Percentiles rank a stretch among this genome's conserved stretches.
Conservation (phyloP, 176 grass and related monocot species). For the Tillandsia leiboldiana region DNA sequence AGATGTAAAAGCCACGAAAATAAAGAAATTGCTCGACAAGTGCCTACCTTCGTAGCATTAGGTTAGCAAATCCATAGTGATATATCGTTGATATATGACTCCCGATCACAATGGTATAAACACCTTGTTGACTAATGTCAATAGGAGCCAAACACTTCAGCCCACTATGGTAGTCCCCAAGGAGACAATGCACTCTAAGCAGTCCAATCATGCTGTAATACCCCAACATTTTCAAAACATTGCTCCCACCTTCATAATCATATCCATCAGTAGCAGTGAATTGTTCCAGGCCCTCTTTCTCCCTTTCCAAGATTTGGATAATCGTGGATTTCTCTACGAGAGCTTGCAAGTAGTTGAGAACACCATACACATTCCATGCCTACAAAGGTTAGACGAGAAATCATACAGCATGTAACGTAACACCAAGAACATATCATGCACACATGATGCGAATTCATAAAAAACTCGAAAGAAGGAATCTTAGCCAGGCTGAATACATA, state of each 20-base stretch:
- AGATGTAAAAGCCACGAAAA: not conserved
- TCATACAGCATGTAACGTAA: not conserved
- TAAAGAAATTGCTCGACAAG: not conserved
- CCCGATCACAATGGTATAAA: constrained; percentile 90
- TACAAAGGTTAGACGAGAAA: constrained; percentile 15
- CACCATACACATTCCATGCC: constrained; percentile 95
- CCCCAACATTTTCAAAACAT: constrained; percentile 93
- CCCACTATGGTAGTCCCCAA: constrained; percentile 87
- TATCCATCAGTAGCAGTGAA: constrained; percentile 82
- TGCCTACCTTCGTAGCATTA: constrained; percentile 80
- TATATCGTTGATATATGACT: constrained; percentile 97
- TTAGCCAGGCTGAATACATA: no score
- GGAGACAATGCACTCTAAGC: constrained; percentile 93
- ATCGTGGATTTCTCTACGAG: constrained; percentile 98
- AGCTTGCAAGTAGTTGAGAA: constrained; percentile 93
- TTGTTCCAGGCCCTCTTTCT: constrained; percentile 89
- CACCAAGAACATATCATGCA: not conserved
- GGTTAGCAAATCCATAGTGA: constrained; percentile 86
- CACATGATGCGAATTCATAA: no score
- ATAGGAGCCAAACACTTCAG: constrained; percentile 85
- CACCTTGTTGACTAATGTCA: constrained; percentile 90
- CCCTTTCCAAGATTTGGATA: constrained; percentile 75
- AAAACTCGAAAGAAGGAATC: no score
- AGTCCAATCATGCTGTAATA: constrained; percentile 99
- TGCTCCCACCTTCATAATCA: constrained; percentile 88